A percentile compares a stretch with the other conserved stretches of the same genome.
phyloP scores from a whole-genome alignment of 176 grass and related monocot genomes.

The Tuctoria greenei region DNA sequence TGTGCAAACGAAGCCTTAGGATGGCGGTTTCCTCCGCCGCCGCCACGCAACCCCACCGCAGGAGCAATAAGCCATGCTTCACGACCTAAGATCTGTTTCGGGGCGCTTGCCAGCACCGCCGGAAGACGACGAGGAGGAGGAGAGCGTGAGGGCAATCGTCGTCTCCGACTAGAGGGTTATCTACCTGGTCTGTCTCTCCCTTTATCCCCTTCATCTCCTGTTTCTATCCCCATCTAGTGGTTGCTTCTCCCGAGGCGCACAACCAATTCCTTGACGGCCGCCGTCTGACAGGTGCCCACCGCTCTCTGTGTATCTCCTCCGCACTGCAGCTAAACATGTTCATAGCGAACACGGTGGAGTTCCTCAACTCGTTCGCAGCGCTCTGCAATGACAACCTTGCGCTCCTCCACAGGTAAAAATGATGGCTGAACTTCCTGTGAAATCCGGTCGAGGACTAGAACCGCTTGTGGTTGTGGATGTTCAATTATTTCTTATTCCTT shows the following conservation, averaged over 20 bases:
- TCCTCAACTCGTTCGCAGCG: conserved; percentile 63
- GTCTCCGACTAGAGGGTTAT: conserved; percentile 75
- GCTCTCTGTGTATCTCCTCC: neutral
- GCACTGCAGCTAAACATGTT: conserved; percentile 58
- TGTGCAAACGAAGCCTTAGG: no score
- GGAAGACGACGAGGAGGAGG: conserved; percentile 20
- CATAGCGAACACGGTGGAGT: conserved; percentile 54
- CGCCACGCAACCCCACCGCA: neutral
- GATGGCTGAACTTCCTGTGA: neutral
- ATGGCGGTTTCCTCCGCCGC: neutral
- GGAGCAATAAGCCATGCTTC: conserved; percentile 10
- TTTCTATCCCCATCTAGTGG: neutral
- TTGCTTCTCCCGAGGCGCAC: neutral
- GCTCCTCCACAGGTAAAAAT: conserved; percentile 57
- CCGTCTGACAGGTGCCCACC: neutral
- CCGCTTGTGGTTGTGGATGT: neutral
- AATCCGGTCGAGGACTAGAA: neutral
- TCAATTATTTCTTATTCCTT: neutral
- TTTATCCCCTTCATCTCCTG: neutral
- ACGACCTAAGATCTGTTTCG: conserved; percentile 19
- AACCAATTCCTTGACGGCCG: neutral
- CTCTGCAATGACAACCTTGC: conserved; percentile 59
- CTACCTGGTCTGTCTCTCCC: conserved; percentile 52
- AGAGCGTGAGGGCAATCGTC: conserved; percentile 38
- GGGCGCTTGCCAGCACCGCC: neutral